Evolutionary conservation across 345 rosid genomes (phyloP).

Genomic region (Rhodamnia argentea): DNA sequence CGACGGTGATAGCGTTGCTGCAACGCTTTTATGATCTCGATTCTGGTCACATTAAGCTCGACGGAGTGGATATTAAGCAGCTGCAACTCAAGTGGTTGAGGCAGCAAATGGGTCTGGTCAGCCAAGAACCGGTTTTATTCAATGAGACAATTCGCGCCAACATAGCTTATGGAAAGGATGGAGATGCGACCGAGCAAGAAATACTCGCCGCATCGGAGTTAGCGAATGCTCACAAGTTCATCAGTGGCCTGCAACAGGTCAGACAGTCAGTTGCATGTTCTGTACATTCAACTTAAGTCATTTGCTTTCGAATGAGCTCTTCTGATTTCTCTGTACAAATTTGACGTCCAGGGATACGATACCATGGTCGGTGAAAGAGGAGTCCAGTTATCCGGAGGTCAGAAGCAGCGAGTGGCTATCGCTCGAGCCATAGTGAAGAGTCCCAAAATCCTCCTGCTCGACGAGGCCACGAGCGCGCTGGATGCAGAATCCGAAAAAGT

Average conservation of each 20-base stretch:
- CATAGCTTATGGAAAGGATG: conserved; percentile 74
- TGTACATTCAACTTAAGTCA: background rate
- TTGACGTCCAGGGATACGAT: conserved; percentile 38
- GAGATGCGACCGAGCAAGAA: conserved; percentile 59
- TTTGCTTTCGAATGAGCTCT: background rate
- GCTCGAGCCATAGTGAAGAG: conserved; percentile 46
- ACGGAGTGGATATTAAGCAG: conserved; percentile 52
- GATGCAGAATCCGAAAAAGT: conserved; percentile 47
- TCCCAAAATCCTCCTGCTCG: conserved; percentile 38
- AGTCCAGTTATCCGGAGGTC: conserved; percentile 44
- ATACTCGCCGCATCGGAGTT: conserved; percentile 60
- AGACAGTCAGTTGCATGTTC: background rate
- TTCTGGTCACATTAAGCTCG: conserved; percentile 62
- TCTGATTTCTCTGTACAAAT: background rate
- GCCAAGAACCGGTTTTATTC: conserved; percentile 78
- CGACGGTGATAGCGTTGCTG: conserved; percentile 57
- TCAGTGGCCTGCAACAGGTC: conserved; percentile 71
- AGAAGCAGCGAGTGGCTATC: conserved; percentile 53
- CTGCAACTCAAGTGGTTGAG: conserved; percentile 65
- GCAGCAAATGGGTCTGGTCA: conserved; percentile 70
- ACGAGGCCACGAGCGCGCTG: conserved; percentile 57
- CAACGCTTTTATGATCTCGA: conserved; percentile 82
- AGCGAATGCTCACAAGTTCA: conserved; percentile 82
- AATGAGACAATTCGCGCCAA: conserved; percentile 68
- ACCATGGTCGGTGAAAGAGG: conserved; percentile 49